These are phyloP conservation scores for Apiotrichum gamsii DNA, from an alignment of 1,284 basidiomycete genomes.

Conservation along the genomic window DNA sequence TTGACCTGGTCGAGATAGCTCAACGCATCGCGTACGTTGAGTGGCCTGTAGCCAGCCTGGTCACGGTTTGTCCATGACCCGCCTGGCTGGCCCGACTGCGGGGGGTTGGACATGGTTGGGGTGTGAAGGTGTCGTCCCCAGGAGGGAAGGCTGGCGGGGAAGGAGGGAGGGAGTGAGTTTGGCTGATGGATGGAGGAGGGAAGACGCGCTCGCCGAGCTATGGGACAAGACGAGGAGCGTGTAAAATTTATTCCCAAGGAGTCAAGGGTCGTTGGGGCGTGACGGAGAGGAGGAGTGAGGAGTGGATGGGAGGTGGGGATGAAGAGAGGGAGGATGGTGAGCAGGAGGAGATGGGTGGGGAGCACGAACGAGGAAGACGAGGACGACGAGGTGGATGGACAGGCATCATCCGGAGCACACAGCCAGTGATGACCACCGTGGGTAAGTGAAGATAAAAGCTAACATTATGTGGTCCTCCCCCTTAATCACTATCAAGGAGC, in stretches of 20 bases:
- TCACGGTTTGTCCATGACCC: conserved; percentile 10
- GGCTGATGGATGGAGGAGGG: neutral
- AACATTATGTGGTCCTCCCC: no score
- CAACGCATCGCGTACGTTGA: conserved; percentile 70
- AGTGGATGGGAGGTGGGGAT: neutral
- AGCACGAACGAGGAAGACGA: no score
- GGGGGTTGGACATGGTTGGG: conserved; percentile 16
- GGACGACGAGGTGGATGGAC: neutral
- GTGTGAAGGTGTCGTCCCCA: no score
- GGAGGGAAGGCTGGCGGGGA: neutral
- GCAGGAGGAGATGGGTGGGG: neutral
- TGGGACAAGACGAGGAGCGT: neutral
- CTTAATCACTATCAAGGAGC: no score
- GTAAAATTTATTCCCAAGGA: neutral
- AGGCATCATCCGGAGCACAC: no score
- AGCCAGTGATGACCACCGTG: no score
- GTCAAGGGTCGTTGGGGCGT: neutral
- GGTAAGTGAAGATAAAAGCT: no score
- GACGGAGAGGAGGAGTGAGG: neutral
- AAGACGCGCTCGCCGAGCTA: neutral
- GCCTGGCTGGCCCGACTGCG: conserved; percentile 10
- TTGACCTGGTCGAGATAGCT: conserved; percentile 97
- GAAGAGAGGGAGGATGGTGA: neutral
- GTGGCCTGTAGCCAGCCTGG: conserved; percentile 34
- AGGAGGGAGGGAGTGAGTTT: neutral